phyloP scores from a whole-genome alignment of 805 yeast species.

The Kluyveromyces starmeri region DNA sequence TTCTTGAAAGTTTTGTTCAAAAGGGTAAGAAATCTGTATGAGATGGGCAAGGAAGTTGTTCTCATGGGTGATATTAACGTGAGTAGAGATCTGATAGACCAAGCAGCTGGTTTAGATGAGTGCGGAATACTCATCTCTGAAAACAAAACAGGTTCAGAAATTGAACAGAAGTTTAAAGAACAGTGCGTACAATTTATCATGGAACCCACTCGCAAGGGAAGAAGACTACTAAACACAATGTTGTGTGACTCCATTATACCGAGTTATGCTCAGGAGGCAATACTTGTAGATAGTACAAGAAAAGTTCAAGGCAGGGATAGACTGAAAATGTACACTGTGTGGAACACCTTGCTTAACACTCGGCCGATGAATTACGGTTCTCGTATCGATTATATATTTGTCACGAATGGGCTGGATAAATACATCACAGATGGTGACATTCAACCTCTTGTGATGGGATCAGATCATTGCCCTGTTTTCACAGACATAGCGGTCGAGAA shows the following conservation, averaged over 20 bases:
- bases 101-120: constrained; percentile 52
- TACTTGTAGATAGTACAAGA: constrained; percentile 54
- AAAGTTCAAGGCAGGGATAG: constrained; percentile 42
- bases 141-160: constrained; percentile 30
- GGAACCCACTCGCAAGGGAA: constrained; percentile 32
- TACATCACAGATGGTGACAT: constrained; percentile 37
- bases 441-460: constrained; percentile 67
- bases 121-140: constrained; percentile 24
- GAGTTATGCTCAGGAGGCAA: constrained; percentile 31
- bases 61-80: constrained; percentile 88
- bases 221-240: constrained; percentile 40
- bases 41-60: constrained; percentile 56
- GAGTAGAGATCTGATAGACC: constrained; percentile 69
- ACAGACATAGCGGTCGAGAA: constrained; percentile 43
- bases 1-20: constrained; percentile 53
- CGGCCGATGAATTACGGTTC: constrained; percentile 83
- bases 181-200: constrained; percentile 31
- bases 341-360: constrained; percentile 75
- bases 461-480: constrained; percentile 91
- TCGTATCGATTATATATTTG: constrained; percentile 69
- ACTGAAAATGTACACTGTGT: constrained; percentile 72
- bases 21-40: constrained; percentile 49
- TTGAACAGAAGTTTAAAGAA: constrained; percentile 22
- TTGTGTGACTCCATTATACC: constrained; percentile 28
- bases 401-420: constrained; percentile 33